Evolutionary conservation across 192 early-diverging fungal species (phyloP).

Genomic region (Podila minutissima): DNA sequence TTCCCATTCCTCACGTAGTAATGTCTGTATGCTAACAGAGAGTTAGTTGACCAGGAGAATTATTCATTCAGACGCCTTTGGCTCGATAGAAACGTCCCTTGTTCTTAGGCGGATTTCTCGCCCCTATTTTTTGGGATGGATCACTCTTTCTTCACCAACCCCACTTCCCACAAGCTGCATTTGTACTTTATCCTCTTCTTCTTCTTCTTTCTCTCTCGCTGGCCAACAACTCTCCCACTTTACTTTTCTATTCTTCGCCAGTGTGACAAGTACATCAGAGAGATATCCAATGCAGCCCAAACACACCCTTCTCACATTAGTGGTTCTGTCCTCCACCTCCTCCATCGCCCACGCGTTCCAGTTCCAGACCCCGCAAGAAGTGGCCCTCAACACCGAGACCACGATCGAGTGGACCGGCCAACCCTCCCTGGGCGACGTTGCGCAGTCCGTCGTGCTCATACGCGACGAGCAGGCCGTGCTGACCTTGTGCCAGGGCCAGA

Average conservation of each 20-base stretch:
- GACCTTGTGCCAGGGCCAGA: slow-evolving; percentile 14
- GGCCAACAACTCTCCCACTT: too few relatives aligned
- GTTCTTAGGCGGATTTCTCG: background rate
- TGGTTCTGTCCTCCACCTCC: background rate
- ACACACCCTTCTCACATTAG: background rate
- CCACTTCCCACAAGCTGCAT: background rate
- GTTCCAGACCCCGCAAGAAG: slow-evolving; percentile 6
- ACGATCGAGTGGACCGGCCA: slow-evolving; percentile 34
- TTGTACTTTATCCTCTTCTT: background rate
- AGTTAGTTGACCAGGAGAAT: too few relatives aligned
- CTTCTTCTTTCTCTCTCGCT: background rate
- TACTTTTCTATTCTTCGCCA: background rate
- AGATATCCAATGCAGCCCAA: background rate
- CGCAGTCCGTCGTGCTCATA: slow-evolving; percentile 29
- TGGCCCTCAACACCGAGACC: slow-evolving; percentile 9
- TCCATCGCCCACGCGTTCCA: background rate
- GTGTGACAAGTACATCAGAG: background rate
- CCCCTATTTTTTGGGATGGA: slow-evolving; percentile 3
- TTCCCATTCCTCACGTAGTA: too few relatives aligned
- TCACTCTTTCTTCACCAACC: background rate
- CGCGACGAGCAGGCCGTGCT: slow-evolving; percentile 6
- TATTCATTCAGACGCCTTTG: too few relatives aligned
- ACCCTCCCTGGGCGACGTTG: slow-evolving; percentile 12
- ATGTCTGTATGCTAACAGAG: too few relatives aligned
- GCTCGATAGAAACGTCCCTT: too few relatives aligned